A percentile compares a stretch with the other conserved stretches of the same genome.
Evolutionary conservation across 306 rosid genomes (phyloP).

Genomic region (Quillaja saponaria): DNA sequence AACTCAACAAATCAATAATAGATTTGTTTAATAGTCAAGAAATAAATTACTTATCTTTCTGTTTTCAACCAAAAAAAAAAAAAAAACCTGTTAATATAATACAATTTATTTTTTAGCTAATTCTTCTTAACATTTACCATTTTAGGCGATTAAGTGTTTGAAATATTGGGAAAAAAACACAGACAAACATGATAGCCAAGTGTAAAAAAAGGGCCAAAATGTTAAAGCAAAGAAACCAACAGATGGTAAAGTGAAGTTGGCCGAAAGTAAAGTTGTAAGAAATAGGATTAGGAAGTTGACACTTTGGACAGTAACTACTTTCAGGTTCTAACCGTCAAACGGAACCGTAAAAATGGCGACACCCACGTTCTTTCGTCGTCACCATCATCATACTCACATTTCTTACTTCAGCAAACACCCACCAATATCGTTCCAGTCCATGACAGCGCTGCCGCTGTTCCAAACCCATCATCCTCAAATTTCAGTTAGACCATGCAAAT

Average conservation of each 20-base stretch:
- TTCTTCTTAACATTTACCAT: no score
- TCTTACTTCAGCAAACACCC: slow-evolving; percentile 34
- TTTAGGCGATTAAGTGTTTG: no score
- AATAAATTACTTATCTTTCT: no score
- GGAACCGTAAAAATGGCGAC: slow-evolving; percentile 54
- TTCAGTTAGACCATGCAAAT: slow-evolving; percentile 57
- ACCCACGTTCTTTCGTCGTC: slow-evolving; percentile 69
- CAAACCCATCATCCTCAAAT: slow-evolving; percentile 14
- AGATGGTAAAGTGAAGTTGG: neutral
- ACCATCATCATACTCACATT: slow-evolving; percentile 40
- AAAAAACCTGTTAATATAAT: no score
- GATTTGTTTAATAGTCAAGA: no score
- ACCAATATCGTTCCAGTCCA: slow-evolving; percentile 36
- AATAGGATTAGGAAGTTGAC: slow-evolving; percentile 13
- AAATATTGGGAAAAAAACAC: no score
- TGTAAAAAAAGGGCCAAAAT: neutral
- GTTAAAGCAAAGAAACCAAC: neutral
- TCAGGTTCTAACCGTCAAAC: slow-evolving; percentile 40
- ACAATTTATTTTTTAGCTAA: no score
- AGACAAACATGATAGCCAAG: neutral
- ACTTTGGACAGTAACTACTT: slow-evolving; percentile 36
- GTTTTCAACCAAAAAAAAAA: no score
- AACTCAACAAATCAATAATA: no score
- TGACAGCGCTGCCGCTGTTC: slow-evolving; percentile 29
- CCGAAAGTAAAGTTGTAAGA: neutral